Evolutionary conservation across 352 stramenopile species (phyloP).

Genomic region (Pythium volutum): DNA sequence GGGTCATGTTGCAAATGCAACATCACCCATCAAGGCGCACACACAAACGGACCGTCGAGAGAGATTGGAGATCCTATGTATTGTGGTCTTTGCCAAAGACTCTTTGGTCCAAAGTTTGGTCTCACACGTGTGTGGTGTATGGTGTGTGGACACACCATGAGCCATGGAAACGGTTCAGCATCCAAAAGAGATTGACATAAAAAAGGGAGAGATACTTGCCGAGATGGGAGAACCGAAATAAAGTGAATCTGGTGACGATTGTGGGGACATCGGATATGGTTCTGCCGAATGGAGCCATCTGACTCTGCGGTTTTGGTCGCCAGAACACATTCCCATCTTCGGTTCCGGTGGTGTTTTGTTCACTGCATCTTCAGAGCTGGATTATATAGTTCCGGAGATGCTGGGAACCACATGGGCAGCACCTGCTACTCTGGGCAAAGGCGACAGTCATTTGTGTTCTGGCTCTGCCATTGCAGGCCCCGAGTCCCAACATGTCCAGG

Average conservation of each 20-base stretch:
- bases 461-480: slow-evolving; percentile 16
- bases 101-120: too few species aligned
- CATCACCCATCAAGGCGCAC: background rate
- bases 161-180: too few species aligned
- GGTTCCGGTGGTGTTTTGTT: background rate
- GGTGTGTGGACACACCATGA: too few species aligned
- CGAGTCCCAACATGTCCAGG: background rate
- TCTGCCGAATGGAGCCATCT: slow-evolving; percentile 21
- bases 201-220: slow-evolving; percentile 1
- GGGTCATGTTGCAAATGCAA: slow-evolving; percentile 2
- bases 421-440: background rate
- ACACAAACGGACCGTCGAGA: background rate
- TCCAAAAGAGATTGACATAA: slow-evolving; percentile 3
- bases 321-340: background rate
- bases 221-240: background rate
- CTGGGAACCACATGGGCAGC: slow-evolving; percentile 15
- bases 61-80: too few species aligned
- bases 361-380: background rate
- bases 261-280: too few species aligned
- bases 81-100: too few species aligned
- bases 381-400: slow-evolving; percentile 8
- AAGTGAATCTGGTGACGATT: slow-evolving; percentile 3
- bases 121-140: too few species aligned
- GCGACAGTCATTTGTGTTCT: slow-evolving; percentile 2
- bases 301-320: background rate